Base-by-base conservation (phyloP, 108 stramenopile species). In the Parietichytrium sp. region DNA sequence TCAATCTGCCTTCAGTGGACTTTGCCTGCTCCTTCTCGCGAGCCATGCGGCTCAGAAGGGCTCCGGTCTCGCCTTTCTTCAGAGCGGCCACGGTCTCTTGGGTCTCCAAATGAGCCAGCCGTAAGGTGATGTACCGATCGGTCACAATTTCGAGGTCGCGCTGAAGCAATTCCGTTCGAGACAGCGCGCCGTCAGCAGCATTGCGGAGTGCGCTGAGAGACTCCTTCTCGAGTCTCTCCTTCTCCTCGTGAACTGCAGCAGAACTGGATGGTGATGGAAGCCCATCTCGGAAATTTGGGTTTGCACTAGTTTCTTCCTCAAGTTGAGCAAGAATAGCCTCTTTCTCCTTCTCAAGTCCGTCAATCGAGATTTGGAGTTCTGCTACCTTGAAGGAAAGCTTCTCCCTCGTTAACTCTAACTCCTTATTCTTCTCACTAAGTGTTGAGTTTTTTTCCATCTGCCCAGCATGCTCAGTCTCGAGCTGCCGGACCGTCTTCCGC, bases 11-110 rank as follows among this genome's bases (percentile, higher is more conserved):
- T n/a, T n/a, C n/a, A n/a, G n/a, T n/a, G n/a, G n/a, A n/a, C n/a
- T n/a, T n/a, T n/a, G n/a, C n/a, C n/a, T n/a, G n/a, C n/a, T n/a
- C n/a, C n/a, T n/a, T n/a, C n/a, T n/a, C n/a, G n/a, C n/a, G n/a
- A n/a, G n/a, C n/a, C n/a, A n/a, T n/a, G n/a, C n/a, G n/a, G n/a
- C n/a, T n/a, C n/a, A n/a, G n/a, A n/a, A n/a, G n/a, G n/a, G n/a
- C n/a, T n/a, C n/a, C n/a, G n/a, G n/a, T n/a, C n/a, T 72, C 61
- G 6, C 20, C 42, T n/a, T 72, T 72, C 6, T 72, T 20, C 33
- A n/a, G 25, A n/a, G 61, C 61, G 6, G 61, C 61, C 1, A 72
- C n/a, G n/a, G 45, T 33, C 42, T 72, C 61, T 45, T 72, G 61
- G 8, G 61, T 42, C 42, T 72, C 61, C 23, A 72, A 42, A 31